A percentile compares a stretch with the other conserved stretches of the same genome.
These are phyloP conservation scores for Lophium mytilinum DNA, from an alignment of 495 filamentous ascomycete genomes.

Conservation along the genomic window DNA sequence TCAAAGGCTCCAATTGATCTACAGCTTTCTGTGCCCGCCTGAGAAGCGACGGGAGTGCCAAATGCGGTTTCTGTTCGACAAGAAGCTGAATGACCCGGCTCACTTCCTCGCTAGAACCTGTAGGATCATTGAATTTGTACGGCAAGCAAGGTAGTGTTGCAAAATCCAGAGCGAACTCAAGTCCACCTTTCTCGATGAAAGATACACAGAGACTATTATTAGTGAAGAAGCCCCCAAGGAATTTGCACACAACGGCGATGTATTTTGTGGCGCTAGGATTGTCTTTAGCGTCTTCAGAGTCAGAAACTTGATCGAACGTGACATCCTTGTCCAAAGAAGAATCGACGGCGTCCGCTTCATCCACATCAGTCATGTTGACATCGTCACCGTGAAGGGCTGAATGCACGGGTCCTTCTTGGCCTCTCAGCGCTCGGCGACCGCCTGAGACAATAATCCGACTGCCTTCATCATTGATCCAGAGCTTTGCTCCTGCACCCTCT, in stretches of 20 bases:
- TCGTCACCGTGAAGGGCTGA: constrained; percentile 1
- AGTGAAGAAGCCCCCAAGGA: constrained; percentile 68
- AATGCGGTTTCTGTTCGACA: constrained; percentile 73
- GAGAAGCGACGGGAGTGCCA: constrained; percentile 72
- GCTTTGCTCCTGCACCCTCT: constrained; percentile 66
- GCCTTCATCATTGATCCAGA: constrained; percentile 53
- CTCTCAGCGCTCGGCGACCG: constrained; percentile 30
- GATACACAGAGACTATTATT: constrained; percentile 66
- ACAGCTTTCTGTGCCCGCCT: constrained; percentile 61
- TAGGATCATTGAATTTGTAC: constrained; percentile 59
- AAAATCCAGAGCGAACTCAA: constrained; percentile 78
- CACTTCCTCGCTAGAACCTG: constrained; percentile 48
- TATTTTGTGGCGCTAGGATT: constrained; percentile 55
- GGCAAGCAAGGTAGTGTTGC: constrained; percentile 69
- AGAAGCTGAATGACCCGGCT: constrained; percentile 67
- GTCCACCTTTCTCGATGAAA: constrained; percentile 70
- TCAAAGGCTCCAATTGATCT: constrained; percentile 58
- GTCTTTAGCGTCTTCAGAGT: constrained; percentile 38
- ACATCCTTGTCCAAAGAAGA: constrained; percentile 1
- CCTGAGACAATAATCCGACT: constrained; percentile 48
- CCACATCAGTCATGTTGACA: constrained; percentile 23
- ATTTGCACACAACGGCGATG: constrained; percentile 63
- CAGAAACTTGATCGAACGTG: constrained; percentile 16
- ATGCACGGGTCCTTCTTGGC: constrained; percentile 20
- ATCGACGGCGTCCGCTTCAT: neutral